These are phyloP conservation scores for Melastoma candidum DNA, from an alignment of 441 rosid species.

Conservation along the genomic window DNA sequence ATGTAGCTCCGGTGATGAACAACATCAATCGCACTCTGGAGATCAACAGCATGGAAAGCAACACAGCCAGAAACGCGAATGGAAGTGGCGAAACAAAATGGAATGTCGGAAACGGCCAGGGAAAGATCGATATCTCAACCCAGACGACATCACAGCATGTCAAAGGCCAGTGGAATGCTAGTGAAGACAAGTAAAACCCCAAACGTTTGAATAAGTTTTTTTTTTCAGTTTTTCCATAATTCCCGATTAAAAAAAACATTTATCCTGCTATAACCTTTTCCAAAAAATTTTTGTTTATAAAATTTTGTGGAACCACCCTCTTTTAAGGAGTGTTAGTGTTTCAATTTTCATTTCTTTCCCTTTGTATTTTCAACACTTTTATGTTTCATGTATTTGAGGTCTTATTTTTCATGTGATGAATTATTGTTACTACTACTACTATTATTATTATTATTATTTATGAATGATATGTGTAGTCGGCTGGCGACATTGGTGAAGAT, in stretches of 20 bases:
- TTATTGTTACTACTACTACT: not conserved
- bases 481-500: constrained; percentile 33
- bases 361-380: too few species aligned
- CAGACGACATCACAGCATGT: constrained; percentile 24
- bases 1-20: too few species aligned
- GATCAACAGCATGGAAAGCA: constrained; percentile 8
- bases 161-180: constrained; percentile 70
- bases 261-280: too few species aligned
- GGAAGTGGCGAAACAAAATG: not conserved
- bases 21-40: not conserved
- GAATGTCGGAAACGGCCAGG: not conserved
- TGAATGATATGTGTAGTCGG: constrained; percentile 18
- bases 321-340: too few species aligned
- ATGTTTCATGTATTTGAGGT: too few species aligned
- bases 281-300: too few species aligned
- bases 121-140: constrained; percentile 14
- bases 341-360: too few species aligned
- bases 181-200: constrained; percentile 45
- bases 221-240: too few species aligned
- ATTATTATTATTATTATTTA: too few species aligned
- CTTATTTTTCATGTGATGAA: too few species aligned
- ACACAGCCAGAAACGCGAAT: not conserved
- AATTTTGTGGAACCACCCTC: too few species aligned
- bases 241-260: too few species aligned
- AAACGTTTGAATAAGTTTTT: not conserved